Conservation (phyloP, 2,329 filamentous ascomycete species). For the Cladosporium sp. region DNA sequence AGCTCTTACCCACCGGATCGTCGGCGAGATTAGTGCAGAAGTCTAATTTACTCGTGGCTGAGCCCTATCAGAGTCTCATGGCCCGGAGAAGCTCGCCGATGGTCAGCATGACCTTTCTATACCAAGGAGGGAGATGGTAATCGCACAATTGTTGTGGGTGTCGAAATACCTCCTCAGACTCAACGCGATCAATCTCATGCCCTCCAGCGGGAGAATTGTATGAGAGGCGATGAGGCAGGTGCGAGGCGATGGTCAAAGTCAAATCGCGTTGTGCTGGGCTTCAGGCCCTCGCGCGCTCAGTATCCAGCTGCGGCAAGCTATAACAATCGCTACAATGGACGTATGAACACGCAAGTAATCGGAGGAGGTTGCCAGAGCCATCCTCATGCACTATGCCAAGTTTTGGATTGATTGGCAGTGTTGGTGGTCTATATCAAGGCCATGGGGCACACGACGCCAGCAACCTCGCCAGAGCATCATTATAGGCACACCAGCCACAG, state of each 20-base stretch:
- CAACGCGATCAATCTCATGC: background rate
- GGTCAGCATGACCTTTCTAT: background rate
- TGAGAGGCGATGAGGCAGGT: background rate
- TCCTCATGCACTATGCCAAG: background rate
- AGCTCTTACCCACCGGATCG: background rate
- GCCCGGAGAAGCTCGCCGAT: background rate
- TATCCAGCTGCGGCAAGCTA: background rate
- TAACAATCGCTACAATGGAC: background rate
- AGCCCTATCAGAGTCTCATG: background rate
- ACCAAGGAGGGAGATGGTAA: background rate
- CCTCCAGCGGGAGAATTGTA: background rate
- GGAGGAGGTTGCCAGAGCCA: background rate
- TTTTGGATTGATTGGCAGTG: background rate
- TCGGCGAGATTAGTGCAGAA: background rate
- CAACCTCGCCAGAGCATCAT: background rate
- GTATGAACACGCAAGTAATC: background rate
- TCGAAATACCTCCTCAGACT: background rate
- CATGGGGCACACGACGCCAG: background rate
- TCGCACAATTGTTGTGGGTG: background rate
- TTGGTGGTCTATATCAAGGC: background rate
- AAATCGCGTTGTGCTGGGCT: too few relatives aligned
- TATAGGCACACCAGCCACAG: background rate
- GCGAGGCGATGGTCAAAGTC: too few relatives aligned
- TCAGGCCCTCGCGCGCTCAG: background rate
- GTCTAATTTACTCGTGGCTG: too few relatives aligned